These are phyloP conservation scores for Lentithecium fluviatile DNA, from an alignment of 495 filamentous ascomycete species.

Conservation along the genomic window DNA sequence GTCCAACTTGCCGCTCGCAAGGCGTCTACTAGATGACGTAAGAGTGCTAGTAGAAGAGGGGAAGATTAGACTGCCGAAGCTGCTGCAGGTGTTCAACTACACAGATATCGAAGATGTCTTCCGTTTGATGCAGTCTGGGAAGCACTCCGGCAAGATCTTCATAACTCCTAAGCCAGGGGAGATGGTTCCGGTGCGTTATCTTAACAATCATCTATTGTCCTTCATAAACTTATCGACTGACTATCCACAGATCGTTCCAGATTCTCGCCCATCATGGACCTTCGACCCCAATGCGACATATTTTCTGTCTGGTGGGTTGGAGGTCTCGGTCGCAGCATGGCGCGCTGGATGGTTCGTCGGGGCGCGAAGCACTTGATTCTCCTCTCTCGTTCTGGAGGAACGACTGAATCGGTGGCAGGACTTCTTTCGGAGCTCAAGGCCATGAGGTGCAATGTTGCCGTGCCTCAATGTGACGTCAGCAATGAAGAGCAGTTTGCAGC, in stretches of 20 bases:
- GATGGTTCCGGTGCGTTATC: too few species aligned
- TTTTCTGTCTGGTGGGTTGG: constrained; percentile 8
- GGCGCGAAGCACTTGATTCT: constrained; percentile 14
- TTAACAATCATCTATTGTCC: too few species aligned
- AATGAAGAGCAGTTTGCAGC: background rate
- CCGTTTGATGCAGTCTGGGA: background rate
- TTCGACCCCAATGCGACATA: too few species aligned
- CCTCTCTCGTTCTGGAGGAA: constrained; percentile 6
- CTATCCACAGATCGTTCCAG: too few species aligned
- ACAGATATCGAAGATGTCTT: background rate
- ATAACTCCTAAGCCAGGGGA: too few species aligned
- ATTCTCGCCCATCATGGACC: too few species aligned
- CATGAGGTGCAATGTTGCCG: background rate
- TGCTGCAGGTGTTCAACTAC: too few species aligned
- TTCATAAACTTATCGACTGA: too few species aligned
- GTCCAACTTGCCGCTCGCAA: too few species aligned
- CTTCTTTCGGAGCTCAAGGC: background rate
- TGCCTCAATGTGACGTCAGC: constrained; percentile 9
- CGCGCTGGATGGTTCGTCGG: constrained; percentile 10
- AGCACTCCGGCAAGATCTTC: background rate
- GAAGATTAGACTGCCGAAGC: too few species aligned
- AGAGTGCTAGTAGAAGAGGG: background rate
- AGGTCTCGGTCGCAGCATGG: constrained; percentile 4
- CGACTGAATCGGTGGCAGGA: background rate
- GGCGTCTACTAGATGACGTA: background rate